These are phyloP conservation scores for Taphrina flavorubra DNA, from an alignment of 1,139 yeast species.

Conservation along the genomic window DNA sequence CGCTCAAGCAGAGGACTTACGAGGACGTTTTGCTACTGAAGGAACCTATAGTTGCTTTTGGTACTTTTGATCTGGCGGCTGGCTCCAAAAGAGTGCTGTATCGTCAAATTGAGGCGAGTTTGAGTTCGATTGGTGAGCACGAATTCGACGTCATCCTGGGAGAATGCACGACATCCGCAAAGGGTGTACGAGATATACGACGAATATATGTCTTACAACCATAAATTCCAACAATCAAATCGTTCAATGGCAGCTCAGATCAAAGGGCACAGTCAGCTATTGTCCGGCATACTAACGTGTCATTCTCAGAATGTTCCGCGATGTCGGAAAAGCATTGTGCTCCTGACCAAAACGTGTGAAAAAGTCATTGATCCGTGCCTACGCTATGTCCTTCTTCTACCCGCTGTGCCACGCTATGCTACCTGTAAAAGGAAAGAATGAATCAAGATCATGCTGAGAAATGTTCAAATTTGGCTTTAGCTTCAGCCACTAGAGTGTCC, in stretches of 20 bases:
- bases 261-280: background rate
- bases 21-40: slow-evolving; percentile 14
- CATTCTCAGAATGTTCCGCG: too few species aligned
- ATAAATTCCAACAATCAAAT: background rate
- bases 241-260: slow-evolving; percentile 2
- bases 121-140: background rate
- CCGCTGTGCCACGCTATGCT: slow-evolving; percentile 2
- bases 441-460: background rate
- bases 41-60: slow-evolving; percentile 18
- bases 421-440: background rate
- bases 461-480: slow-evolving; percentile 18
- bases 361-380: background rate
- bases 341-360: too few species aligned
- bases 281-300: background rate
- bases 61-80: background rate
- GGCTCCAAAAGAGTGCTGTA: background rate
- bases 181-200: background rate
- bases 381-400: background rate
- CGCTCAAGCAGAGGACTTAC: slow-evolving; percentile 4
- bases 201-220: too few species aligned
- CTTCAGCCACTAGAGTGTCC: slow-evolving; percentile 6
- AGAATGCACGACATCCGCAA: background rate
- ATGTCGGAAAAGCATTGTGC: too few species aligned
- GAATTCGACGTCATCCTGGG: background rate
- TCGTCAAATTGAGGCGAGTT: background rate